A percentile compares a stretch with the other conserved stretches of the same genome.
These are phyloP conservation scores for Entomortierella beljakovae DNA, from an alignment of 192 early-diverging fungal species.

Conservation along the genomic window DNA sequence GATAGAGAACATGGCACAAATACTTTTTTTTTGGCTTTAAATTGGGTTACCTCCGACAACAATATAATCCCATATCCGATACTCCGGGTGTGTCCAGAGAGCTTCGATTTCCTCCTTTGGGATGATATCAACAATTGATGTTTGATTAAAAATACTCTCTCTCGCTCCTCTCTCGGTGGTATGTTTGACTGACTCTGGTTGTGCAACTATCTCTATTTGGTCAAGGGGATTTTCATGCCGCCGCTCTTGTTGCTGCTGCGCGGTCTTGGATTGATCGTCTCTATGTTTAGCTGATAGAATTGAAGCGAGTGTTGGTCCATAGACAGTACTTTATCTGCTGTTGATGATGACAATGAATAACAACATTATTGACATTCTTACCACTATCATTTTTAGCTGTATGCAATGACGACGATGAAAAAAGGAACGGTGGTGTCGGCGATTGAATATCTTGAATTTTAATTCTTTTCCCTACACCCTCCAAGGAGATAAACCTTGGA, in stretches of 20 bases:
- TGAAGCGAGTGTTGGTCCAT: not conserved
- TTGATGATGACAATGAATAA: not conserved
- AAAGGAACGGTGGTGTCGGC: not conserved
- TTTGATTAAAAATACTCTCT: not conserved
- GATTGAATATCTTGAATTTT: not conserved
- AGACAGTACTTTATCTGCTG: not conserved
- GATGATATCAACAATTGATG: not conserved
- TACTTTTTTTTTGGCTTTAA: not conserved
- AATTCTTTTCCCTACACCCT: not conserved
- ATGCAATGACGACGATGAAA: not conserved
- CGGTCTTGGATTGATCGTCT: not conserved
- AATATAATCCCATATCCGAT: slow-evolving; percentile 48
- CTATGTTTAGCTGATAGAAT: not conserved
- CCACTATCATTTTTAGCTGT: not conserved
- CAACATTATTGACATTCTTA: slow-evolving; percentile 6
- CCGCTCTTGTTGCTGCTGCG: not conserved
- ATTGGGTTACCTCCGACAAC: slow-evolving; percentile 35
- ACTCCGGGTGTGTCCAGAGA: slow-evolving; percentile 15
- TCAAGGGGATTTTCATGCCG: not conserved
- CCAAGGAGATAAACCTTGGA: slow-evolving; percentile 11
- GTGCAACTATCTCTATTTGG: not conserved
- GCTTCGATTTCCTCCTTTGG: slow-evolving; percentile 15
- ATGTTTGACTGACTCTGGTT: not conserved
- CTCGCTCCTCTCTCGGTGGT: not conserved
- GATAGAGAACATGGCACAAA: not conserved